These are phyloP conservation scores for Geotrichum carabidarum DNA, from an alignment of 1,139 yeast genomes.

Conservation along the genomic window DNA sequence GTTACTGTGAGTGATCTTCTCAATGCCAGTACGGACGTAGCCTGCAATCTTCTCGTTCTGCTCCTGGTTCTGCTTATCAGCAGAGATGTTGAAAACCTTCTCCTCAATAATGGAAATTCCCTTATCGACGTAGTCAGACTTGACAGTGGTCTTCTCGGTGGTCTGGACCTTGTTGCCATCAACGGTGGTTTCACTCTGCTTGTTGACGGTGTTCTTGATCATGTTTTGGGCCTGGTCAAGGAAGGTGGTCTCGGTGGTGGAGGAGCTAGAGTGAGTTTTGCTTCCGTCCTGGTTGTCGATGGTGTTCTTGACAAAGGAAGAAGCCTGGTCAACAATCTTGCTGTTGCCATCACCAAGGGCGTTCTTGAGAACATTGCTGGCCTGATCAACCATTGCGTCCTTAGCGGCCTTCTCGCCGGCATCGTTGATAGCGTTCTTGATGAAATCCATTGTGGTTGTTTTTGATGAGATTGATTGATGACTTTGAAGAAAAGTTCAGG, in stretches of 20 bases:
- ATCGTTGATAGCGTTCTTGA: conserved; percentile 15
- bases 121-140: conserved; percentile 27
- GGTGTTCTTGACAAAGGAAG: conserved; percentile 16
- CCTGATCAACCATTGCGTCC: conserved; percentile 24
- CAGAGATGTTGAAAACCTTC: conserved; percentile 24
- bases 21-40: conserved; percentile 13
- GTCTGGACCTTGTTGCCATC: conserved; percentile 4
- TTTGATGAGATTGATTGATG: not conserved
- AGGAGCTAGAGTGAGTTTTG: not conserved
- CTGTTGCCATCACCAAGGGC: conserved; percentile 14
- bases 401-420: conserved; percentile 14
- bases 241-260: conserved; percentile 8
- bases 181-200: conserved; percentile 9
- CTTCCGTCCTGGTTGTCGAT: not conserved
- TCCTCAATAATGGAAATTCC: conserved; percentile 30
- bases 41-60: conserved; percentile 26
- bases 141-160: conserved; percentile 11
- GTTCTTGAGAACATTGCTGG: conserved; percentile 19
- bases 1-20: conserved; percentile 5
- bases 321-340: conserved; percentile 19
- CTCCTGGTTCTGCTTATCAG: conserved; percentile 22
- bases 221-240: conserved; percentile 1
- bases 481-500: not conserved
- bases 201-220: conserved; percentile 7
- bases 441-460: conserved; percentile 18